phyloP scores from a whole-genome alignment of 1,284 basidiomycete species.

The Apiotrichum veenhuisii region DNA sequence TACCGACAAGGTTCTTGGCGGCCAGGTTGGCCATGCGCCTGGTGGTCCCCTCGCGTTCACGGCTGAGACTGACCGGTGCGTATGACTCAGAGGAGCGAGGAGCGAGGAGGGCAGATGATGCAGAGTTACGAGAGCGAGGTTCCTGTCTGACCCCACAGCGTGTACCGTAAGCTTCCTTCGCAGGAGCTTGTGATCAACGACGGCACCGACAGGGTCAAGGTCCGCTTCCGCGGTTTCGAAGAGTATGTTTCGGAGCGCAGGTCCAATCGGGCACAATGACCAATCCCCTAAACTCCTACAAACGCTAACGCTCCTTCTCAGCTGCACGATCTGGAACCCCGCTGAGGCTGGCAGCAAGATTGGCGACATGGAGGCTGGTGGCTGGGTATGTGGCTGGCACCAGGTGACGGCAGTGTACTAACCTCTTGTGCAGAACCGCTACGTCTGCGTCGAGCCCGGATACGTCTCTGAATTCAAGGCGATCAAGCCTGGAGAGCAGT shows the following conservation, averaged over 20 bases:
- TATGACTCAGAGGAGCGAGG: not conserved
- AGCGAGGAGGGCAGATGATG: no score
- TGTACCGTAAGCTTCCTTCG: constrained; percentile 39
- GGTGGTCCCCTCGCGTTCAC: constrained; percentile 38
- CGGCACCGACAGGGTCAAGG: constrained; percentile 50
- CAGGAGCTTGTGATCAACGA: constrained; percentile 39
- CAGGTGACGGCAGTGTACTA: constrained; percentile 6
- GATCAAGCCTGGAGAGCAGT: constrained; percentile 62
- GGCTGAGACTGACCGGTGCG: constrained; percentile 39
- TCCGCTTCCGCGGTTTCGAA: constrained; percentile 59
- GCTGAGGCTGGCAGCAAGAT: constrained; percentile 66
- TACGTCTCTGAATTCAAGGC: constrained; percentile 56
- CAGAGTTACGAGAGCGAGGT: no score
- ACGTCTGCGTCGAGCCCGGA: constrained; percentile 82
- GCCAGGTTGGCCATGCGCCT: constrained; percentile 24
- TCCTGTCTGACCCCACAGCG: constrained; percentile 23
- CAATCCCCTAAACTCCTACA: no score
- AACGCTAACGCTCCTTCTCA: constrained; percentile 7
- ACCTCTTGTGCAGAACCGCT: constrained; percentile 58
- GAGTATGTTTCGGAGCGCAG: no score
- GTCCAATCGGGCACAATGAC: no score
- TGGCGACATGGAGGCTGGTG: constrained; percentile 76
- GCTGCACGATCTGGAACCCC: constrained; percentile 71
- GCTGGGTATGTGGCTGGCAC: constrained; percentile 59
- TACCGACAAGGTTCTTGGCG: constrained; percentile 63